Evolutionary conservation across 2,329 filamentous ascomycete genomes (phyloP).

Genomic region (Cercospora janseana): DNA sequence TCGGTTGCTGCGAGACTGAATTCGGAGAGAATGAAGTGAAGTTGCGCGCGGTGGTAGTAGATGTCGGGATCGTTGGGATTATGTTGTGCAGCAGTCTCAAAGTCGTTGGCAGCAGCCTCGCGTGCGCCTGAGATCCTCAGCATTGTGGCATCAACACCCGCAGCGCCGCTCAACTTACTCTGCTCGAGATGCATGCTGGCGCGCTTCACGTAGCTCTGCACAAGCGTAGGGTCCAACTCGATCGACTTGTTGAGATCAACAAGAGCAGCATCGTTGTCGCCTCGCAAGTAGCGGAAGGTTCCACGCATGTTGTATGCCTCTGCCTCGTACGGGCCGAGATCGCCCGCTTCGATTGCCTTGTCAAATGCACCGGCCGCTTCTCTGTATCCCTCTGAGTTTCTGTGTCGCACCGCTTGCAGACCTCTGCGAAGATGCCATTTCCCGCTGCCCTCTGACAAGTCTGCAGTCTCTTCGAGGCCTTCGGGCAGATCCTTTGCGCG

Average conservation of each 20-base stretch:
- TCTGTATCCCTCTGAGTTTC: conserved; percentile 87
- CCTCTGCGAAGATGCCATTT: conserved; percentile 84
- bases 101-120: conserved; percentile 83
- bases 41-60: conserved; percentile 97
- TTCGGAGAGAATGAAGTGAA: conserved; percentile 96
- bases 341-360: conserved; percentile 77
- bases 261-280: conserved; percentile 80
- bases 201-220: conserved; percentile 97
- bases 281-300: conserved; percentile 89
- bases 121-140: conserved; percentile 63
- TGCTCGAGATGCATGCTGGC: conserved; percentile 97
- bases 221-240: conserved; percentile 80
- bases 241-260: conserved; percentile 88
- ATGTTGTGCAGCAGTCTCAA: conserved; percentile 78
- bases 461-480: conserved; percentile 77
- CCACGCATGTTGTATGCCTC: conserved; percentile 95
- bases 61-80: conserved; percentile 91
- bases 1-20: conserved; percentile 93
- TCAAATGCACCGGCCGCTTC: conserved; percentile 84
- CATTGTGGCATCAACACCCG: conserved; percentile 14
- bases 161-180: conserved; percentile 52
- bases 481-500: conserved; percentile 74
- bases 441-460: conserved; percentile 73
- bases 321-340: conserved; percentile 78
- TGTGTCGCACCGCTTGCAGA: conserved; percentile 74